Base-by-base conservation (phyloP, 2,329 filamentous ascomycete species). In the Penicillium italicum region DNA sequence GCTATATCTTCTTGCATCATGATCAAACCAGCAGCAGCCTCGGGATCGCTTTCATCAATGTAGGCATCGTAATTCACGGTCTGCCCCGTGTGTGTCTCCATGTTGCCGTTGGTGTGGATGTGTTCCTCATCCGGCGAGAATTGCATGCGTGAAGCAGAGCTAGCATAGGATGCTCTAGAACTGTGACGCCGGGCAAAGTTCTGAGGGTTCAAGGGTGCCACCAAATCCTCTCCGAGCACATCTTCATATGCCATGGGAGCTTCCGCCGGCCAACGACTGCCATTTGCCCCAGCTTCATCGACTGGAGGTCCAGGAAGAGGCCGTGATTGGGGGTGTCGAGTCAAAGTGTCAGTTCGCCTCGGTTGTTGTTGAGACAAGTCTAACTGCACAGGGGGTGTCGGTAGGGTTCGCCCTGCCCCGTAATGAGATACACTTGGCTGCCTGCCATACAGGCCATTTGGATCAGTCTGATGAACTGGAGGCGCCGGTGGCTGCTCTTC, bases 31-130 rank as follows among this genome's bases (percentile, higher is more conserved):
- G 90, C 90, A 37, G 88, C 86, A 20, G 89, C 93, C 72, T 97
- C 93, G 0, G 89, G 85, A 68, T 97, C 93, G 68, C 91, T 95
- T 47, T 95, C 91, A 52, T 93, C 88, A 59, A 80, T 79, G 63
- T 80, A 81, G 6, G 76, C 75, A 57, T 75, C 76, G 56, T 79
- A 77, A 57, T 78, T 77, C 37, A 77, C 71, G 55, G 76, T 74
- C 48, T 78, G 70, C 51, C 76, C 75, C 2, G 72, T 69, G 4
- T 72, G 76, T 5, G 77, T 78, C 5, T 75, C 66, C 60, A 75
- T 68, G 67, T 78, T 74, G 9, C 72, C 72, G 62, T 86, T 84
- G 1, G 76, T 75, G 53, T 79, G 76, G 0, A 71, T 74, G 36
- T 77, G 76, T n/a, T 66, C 67, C 56, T 76, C 74, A 55, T 78